Evolutionary conservation across 148 eudicot species (phyloP).

Genomic region (Chenopodium suecicum): DNA sequence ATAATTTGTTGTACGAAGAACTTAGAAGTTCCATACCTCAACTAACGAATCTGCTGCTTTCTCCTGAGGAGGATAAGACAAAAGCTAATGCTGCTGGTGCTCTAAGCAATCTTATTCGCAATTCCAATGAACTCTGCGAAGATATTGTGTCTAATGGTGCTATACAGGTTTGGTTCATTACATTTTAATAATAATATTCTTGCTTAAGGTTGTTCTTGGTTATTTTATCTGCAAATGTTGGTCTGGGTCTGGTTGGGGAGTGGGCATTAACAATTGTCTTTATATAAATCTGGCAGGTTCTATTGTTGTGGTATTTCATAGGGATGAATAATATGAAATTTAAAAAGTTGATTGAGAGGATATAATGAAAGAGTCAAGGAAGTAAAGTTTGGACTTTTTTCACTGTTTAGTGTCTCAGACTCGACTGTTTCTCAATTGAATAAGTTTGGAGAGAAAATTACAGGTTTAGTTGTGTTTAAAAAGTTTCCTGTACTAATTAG

Average conservation of each 20-base stretch:
- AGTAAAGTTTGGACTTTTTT: too few relatives aligned
- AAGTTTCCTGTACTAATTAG: too few relatives aligned
- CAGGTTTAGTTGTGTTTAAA: too few relatives aligned
- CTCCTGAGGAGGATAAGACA: slow-evolving; percentile 88
- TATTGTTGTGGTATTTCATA: not conserved
- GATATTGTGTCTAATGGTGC: slow-evolving; percentile 91
- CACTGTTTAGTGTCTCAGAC: too few relatives aligned
- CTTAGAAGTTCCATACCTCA: slow-evolving; percentile 83
- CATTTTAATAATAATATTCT: slow-evolving; percentile 4
- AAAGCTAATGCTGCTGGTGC: slow-evolving; percentile 99
- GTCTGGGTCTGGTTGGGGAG: not conserved
- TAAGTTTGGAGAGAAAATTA: too few relatives aligned
- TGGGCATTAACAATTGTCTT: not conserved
- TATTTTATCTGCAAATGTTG: not conserved
- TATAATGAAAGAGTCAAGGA: too few relatives aligned
- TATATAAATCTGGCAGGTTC: not conserved
- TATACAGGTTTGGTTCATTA: slow-evolving; percentile 61
- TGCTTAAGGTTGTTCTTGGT: not conserved
- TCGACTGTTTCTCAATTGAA: too few relatives aligned
- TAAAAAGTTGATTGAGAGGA: too few relatives aligned
- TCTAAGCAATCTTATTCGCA: slow-evolving; percentile 92
- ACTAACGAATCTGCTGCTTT: slow-evolving; percentile 65
- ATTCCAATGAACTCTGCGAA: slow-evolving; percentile 81
- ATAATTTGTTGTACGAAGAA: slow-evolving; percentile 73
- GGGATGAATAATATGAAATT: too few relatives aligned